phyloP scores from a whole-genome alignment of 2,329 filamentous ascomycete species.

The Beauveria varroae region DNA sequence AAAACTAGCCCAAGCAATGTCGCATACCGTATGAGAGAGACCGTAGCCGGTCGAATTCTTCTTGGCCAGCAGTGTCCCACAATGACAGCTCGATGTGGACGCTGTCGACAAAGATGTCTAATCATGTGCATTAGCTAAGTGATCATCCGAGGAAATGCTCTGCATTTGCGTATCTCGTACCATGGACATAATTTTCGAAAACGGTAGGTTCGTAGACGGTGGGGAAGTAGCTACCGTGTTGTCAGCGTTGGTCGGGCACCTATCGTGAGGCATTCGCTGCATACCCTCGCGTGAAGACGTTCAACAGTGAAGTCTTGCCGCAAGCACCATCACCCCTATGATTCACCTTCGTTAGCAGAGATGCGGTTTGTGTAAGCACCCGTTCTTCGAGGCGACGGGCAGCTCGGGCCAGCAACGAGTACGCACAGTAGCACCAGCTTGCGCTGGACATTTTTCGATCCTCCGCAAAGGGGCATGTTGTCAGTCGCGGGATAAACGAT shows the following conservation, averaged over 20 bases:
- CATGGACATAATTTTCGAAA: conserved; percentile 98
- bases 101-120: conserved; percentile 96
- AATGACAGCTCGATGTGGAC: conserved; percentile 95
- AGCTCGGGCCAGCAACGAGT: background rate
- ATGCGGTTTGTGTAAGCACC: background rate
- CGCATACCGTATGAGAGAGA: conserved; percentile 82
- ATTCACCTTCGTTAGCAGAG: conserved; percentile 10
- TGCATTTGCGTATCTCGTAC: conserved; percentile 39
- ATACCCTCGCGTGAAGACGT: conserved; percentile 96
- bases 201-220: conserved; percentile 98
- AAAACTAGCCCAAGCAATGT: background rate
- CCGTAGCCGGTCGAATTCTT: conserved; percentile 95
- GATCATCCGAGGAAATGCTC: background rate
- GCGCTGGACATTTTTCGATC: conserved; percentile 81
- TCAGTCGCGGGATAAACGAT: background rate
- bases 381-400: background rate
- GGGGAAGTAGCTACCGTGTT: conserved; percentile 71
- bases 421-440: conserved; percentile 86
- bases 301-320: conserved; percentile 93
- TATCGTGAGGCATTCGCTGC: conserved; percentile 22
- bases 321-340: conserved; percentile 86
- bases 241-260: conserved; percentile 6
- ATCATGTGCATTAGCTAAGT: conserved; percentile 10
- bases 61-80: conserved; percentile 97
- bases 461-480: conserved; percentile 47